A percentile compares a stretch with the other conserved stretches of the same genome.
These are phyloP conservation scores for Oenanthe javanica DNA, from an alignment of 140 eudicot species.

Conservation along the genomic window DNA sequence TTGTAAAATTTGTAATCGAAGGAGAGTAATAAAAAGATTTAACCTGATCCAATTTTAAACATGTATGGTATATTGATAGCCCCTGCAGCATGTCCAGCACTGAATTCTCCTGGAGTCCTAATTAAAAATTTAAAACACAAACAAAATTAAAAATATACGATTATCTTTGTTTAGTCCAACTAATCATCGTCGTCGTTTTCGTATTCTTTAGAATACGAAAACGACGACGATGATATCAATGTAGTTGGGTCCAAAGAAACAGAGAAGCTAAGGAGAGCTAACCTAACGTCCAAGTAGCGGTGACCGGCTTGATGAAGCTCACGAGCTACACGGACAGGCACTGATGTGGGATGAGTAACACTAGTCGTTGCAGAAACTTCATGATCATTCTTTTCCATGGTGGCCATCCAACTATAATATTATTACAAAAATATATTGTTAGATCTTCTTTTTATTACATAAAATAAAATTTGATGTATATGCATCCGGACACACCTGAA, in stretches of 20 bases:
- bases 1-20: background rate
- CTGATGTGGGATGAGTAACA: constrained; percentile 42
- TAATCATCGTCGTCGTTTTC: no score
- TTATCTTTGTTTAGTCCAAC: no score
- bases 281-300: constrained; percentile 87
- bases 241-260: background rate
- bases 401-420: constrained; percentile 46
- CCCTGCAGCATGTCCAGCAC: constrained; percentile 75
- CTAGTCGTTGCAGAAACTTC: constrained; percentile 21
- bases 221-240: no score
- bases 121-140: background rate
- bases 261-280: background rate
- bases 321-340: constrained; percentile 79
- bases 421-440: background rate
- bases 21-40: background rate
- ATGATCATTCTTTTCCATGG: constrained; percentile 29
- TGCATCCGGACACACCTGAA: background rate
- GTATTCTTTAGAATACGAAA: no score
- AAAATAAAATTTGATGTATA: background rate
- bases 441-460: no score
- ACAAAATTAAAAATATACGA: no score
- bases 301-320: constrained; percentile 92
- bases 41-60: constrained; percentile 71
- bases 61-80: constrained; percentile 73
- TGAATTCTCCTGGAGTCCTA: constrained; percentile 73